phyloP scores from a whole-genome alignment of 768 basidiomycete species.

The Tylopilus sp. region DNA sequence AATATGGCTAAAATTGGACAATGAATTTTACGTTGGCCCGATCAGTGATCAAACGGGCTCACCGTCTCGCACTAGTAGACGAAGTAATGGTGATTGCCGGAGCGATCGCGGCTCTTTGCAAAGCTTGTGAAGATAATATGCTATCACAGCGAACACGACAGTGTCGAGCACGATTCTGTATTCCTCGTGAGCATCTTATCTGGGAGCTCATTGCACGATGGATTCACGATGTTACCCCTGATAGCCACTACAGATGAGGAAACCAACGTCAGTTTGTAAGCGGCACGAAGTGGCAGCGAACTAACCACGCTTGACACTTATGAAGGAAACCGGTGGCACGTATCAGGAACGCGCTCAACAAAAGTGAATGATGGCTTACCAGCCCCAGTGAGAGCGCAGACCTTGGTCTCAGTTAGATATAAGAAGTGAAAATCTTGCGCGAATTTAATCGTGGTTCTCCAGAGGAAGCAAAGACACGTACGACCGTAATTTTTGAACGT shows the following conservation, averaged over 20 bases:
- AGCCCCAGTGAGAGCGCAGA: not conserved
- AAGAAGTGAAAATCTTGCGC: not conserved
- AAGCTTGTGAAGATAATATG: constrained; percentile 1
- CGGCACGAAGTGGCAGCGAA: not conserved
- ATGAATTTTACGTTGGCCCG: not conserved
- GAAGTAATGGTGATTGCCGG: not conserved
- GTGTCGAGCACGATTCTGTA: constrained; percentile 1
- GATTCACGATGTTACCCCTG: constrained; percentile 1
- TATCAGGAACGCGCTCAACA: not conserved
- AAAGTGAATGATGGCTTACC: not conserved
- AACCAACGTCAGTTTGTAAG: not conserved
- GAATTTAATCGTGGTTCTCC: not conserved
- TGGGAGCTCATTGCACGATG: too few species aligned
- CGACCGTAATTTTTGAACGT: not conserved
- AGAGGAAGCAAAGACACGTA: not conserved
- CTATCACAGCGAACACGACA: not conserved
- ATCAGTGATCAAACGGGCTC: not conserved
- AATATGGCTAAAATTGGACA: not conserved
- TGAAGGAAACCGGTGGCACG: not conserved
- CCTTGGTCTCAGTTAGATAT: not conserved
- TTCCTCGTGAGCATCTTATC: not conserved
- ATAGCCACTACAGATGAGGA: constrained; percentile 1
- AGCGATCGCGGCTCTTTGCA: not conserved
- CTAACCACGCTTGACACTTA: not conserved
- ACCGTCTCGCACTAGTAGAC: constrained; percentile 8